Evolutionary conservation across 495 filamentous ascomycete genomes (phyloP).

Genomic region (Astrocystis sublimbata): DNA sequence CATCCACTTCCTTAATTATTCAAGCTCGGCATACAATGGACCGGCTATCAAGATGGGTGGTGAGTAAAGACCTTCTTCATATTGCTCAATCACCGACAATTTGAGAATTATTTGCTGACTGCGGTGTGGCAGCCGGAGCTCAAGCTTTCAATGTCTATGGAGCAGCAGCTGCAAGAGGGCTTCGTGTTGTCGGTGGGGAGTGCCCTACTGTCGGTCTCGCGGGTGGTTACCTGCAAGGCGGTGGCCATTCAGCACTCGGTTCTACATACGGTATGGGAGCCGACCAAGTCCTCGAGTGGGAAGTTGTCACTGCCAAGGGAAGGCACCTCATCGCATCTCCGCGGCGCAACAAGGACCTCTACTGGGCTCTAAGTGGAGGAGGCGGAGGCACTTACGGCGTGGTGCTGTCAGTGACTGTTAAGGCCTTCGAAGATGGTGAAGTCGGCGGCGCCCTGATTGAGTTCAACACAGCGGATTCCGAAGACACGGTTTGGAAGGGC

Average conservation of each 20-base stretch:
- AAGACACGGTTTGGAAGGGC: constrained; percentile 45
- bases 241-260: constrained; percentile 57
- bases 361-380: constrained; percentile 63
- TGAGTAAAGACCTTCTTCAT: neutral
- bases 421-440: constrained; percentile 40
- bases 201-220: constrained; percentile 52
- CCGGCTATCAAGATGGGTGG: constrained; percentile 51
- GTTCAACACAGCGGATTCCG: constrained; percentile 33
- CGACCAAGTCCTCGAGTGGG: constrained; percentile 60
- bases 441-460: constrained; percentile 36
- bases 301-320: constrained; percentile 57
- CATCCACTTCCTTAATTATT: constrained; percentile 44
- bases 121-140: constrained; percentile 42
- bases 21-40: constrained; percentile 38
- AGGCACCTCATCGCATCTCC: constrained; percentile 49
- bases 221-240: constrained; percentile 60
- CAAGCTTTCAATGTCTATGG: constrained; percentile 49
- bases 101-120: neutral
- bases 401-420: constrained; percentile 44
- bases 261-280: constrained; percentile 61
- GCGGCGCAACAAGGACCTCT: constrained; percentile 54
- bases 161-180: constrained; percentile 40
- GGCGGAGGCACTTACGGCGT: constrained; percentile 54
- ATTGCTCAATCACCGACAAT: neutral
- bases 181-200: constrained; percentile 48